These are phyloP conservation scores for Cladobotryum protrusum DNA, from an alignment of 2,329 filamentous ascomycete genomes.

Conservation along the genomic window DNA sequence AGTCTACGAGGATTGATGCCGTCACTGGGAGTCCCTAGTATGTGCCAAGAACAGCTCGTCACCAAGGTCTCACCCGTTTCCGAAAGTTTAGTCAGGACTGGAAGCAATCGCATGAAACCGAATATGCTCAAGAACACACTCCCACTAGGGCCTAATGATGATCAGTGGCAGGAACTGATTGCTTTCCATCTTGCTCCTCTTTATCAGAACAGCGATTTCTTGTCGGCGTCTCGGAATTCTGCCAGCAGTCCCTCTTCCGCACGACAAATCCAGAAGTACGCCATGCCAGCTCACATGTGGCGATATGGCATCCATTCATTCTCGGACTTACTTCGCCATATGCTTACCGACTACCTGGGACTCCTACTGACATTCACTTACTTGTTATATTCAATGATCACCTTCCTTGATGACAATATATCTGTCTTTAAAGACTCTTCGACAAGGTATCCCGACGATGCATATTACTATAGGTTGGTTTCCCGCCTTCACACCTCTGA, in stretches of 20 bases:
- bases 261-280: conserved; percentile 69
- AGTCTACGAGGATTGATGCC: not conserved
- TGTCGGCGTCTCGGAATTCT: conserved; percentile 79
- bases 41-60: not conserved
- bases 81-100: not conserved
- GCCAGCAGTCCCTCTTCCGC: conserved; percentile 60
- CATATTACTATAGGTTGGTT: conserved; percentile 38
- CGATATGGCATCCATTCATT: conserved; percentile 81
- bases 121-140: not conserved
- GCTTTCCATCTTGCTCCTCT: conserved; percentile 71
- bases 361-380: conserved; percentile 90
- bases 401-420: conserved; percentile 75
- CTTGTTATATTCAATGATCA: conserved; percentile 81
- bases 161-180: conserved; percentile 80
- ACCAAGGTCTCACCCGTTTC: not conserved
- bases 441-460: conserved; percentile 84
- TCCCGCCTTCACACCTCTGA: no score
- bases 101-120: not conserved
- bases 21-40: not conserved
- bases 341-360: conserved; percentile 68
- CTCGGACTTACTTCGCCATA: conserved; percentile 65
- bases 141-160: conserved; percentile 26
- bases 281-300: conserved; percentile 92
- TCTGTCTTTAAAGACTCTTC: conserved; percentile 77
- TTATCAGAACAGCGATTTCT: conserved; percentile 77